Base-by-base conservation (phyloP, 2,329 filamentous ascomycete species). In the Cladosporium sp. region DNA sequence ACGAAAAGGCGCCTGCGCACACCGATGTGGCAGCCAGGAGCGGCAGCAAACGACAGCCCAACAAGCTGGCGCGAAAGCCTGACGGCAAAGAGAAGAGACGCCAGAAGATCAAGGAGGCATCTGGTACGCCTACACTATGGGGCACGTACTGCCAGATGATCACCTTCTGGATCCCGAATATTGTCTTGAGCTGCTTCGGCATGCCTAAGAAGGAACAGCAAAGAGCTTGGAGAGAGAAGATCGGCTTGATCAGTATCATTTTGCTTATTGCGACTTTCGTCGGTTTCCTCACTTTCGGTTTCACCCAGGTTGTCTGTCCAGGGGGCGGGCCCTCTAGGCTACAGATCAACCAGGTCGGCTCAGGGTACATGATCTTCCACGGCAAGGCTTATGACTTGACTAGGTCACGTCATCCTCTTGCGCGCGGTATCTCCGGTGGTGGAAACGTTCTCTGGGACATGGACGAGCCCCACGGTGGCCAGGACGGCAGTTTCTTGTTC, bases 221-320 rank as follows among this genome's bases (percentile, higher is more conserved):
- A 66, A 82, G 89, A 64, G 93, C 93, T 2, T 98, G 93, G 93
- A 83, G 93, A 60, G 93, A 98, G 69, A 98, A 98, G 78, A 95
- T 98, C 77, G 93, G 93, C 2, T 74, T 98, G 54, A 88, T 96
- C 73, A 95, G 91, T 72, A 84, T 98, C 66, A 98, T 98, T 67
- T 67, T 95, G 32, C 67, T 86, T 55, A 91, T 97, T 66, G 95
- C 91, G 77, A 80, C 83, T 9, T 83, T 91, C 65, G 92, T 98
- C 44, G 93, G 93, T 66, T 98, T 92, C 73, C 75, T 98, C 50
- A 98, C 93, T 0, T 98, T 98, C 65, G 93, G 93, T 42, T 98
- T 98, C 72, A 97, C 89, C 3, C 81, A 87, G 56, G 84, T 84
- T 4, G 93, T 98, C 14, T 98, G 93, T 69, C 83, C 86, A 13